Evolutionary conservation across 2,329 filamentous ascomycete genomes (phyloP).

Genomic region (Fusarium tupiense): DNA sequence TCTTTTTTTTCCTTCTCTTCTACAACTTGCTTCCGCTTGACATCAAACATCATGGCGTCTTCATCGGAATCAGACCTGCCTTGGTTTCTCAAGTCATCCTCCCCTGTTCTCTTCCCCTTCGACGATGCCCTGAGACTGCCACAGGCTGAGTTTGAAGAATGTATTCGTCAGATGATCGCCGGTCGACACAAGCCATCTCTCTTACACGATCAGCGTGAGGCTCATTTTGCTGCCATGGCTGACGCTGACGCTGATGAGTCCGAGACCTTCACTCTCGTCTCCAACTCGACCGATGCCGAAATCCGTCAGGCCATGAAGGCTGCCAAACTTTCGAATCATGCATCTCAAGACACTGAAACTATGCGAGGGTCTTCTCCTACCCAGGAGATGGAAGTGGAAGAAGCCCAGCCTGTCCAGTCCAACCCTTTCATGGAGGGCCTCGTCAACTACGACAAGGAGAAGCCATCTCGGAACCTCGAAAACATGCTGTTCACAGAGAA

Average conservation of each 20-base stretch:
- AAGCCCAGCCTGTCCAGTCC: background rate
- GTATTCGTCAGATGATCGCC: conserved; percentile 43
- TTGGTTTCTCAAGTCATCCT: conserved; percentile 53
- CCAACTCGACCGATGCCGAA: conserved; percentile 40
- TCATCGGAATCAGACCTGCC: conserved; percentile 34
- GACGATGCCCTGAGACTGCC: conserved; percentile 49
- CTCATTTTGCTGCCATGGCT: conserved; percentile 9
- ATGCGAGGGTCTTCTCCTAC: background rate
- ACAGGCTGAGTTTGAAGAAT: conserved; percentile 47
- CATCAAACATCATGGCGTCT: conserved; percentile 32
- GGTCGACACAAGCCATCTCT: background rate
- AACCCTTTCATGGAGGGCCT: conserved; percentile 51
- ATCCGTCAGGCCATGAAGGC: conserved; percentile 30
- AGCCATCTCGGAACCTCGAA: conserved; percentile 37
- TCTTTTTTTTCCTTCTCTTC: background rate
- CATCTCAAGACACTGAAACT: background rate
- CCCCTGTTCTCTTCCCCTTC: conserved; percentile 51
- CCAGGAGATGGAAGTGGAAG: background rate
- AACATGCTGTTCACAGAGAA: conserved; percentile 65
- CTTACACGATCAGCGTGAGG: background rate
- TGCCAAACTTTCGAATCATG: conserved; percentile 16
- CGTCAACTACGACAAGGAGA: conserved; percentile 27
- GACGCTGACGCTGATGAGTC: conserved; percentile 26
- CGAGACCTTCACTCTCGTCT: conserved; percentile 43
- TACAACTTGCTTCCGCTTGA: background rate